Evolutionary conservation across 192 early-diverging fungal species (phyloP).

Genomic region (Dissophora globulifera): DNA sequence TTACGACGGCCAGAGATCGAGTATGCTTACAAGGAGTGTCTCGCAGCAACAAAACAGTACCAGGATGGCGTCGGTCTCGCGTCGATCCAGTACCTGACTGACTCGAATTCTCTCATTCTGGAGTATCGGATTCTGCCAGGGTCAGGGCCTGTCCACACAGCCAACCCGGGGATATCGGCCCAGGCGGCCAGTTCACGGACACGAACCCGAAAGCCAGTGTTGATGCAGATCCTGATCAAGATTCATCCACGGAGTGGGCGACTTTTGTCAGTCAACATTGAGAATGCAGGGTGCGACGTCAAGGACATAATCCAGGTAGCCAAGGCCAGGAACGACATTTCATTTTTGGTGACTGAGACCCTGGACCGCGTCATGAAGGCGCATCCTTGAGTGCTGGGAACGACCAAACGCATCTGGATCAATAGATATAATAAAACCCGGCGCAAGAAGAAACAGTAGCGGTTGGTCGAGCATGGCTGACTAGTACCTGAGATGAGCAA

Average conservation of each 20-base stretch:
- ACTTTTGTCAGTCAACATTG: slow-evolving; percentile 26
- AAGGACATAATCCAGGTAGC: slow-evolving; percentile 44
- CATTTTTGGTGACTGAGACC: slow-evolving; percentile 34
- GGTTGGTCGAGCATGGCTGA: no score
- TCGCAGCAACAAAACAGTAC: slow-evolving; percentile 34
- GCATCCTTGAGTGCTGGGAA: slow-evolving; percentile 14
- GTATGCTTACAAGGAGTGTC: slow-evolving; percentile 33
- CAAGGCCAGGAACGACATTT: slow-evolving; percentile 37
- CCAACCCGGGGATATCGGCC: background rate
- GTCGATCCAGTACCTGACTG: slow-evolving; percentile 29
- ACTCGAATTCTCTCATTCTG: slow-evolving; percentile 28
- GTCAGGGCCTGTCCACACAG: slow-evolving; percentile 15
- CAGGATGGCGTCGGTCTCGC: slow-evolving; percentile 46
- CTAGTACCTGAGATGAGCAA: no score
- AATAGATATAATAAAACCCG: no score
- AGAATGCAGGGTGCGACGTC: slow-evolving; percentile 46
- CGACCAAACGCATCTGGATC: no score
- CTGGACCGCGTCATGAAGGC: slow-evolving; percentile 38
- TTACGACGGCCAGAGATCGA: slow-evolving; percentile 41
- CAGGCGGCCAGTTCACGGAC: background rate
- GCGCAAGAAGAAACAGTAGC: no score
- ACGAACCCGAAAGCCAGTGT: slow-evolving; percentile 14
- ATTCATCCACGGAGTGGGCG: slow-evolving; percentile 35
- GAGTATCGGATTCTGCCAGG: slow-evolving; percentile 36
- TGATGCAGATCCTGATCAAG: slow-evolving; percentile 30